Base-by-base conservation (phyloP, 208 protist genomes). In the Entamoeba moshkovskii region DNA sequence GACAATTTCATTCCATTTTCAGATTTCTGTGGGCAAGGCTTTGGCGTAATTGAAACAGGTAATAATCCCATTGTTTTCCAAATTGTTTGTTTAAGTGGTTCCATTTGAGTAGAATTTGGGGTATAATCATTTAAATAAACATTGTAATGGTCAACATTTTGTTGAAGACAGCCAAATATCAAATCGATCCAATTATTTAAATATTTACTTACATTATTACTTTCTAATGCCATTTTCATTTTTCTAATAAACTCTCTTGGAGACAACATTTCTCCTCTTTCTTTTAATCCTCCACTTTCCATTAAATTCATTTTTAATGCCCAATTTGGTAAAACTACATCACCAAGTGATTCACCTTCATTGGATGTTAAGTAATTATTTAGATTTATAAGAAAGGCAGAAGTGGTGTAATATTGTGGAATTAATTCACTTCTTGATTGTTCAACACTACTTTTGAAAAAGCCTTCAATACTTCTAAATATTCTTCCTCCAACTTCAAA, bases 121-220 rank as follows among this genome's bases (percentile, higher is more conserved):
- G 59, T 73, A 73, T 38, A 73, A 33, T 73, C 59, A 33, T 22
- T 22, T 33, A 33, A 73, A 73, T 38, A 73, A 33, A 73, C 59
- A 73, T 73, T 73, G 18, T 38, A 73, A 73, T 73, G 15, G 25
- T 22, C 22, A 6, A 33, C 15, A 73, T 16, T 73, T 73, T 73
- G 96, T 85, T 98, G 98, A 73, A 98, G 97, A 91, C 97, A 98
- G 33, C 98, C 98, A 95, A 99, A 99, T 92, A 99, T 97, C 22
- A 99, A 97, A 95, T 99, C 98, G 93, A 99, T 98, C 98, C 98
- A 99, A 92, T 97, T 92, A 95, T 99, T 97, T 52, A 99, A 95
- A 93, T 98, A 95, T 25, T 97, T 93, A 4, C 96, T 95, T 0
- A 99, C 98, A 94, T 97, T 97, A 46, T 96, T 96, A 52, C 96